These are phyloP conservation scores for Leptomonas pyrrhocoris DNA, from an alignment of 208 protist species.

Conservation along the genomic window DNA sequence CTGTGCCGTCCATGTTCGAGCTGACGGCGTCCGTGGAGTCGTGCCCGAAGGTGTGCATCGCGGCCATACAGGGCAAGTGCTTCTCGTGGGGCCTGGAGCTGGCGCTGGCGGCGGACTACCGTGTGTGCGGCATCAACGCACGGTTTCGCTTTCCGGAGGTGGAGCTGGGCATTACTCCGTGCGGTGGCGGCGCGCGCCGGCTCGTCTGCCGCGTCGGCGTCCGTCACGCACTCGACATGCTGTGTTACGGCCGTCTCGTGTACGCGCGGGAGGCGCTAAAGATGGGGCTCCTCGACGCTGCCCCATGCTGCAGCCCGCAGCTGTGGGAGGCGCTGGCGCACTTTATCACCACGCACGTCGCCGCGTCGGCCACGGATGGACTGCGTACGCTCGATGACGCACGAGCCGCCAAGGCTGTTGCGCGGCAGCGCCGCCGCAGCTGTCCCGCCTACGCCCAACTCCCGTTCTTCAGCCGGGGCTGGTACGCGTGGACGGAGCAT, in stretches of 20 bases:
- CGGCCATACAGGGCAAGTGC: slow-evolving; percentile 68
- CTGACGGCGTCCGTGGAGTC: slow-evolving; percentile 53
- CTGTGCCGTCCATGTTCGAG: slow-evolving; percentile 55
- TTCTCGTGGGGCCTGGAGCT: slow-evolving; percentile 83
- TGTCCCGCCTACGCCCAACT: slow-evolving; percentile 6
- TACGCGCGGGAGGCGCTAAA: slow-evolving; percentile 47
- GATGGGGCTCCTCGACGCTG: slow-evolving; percentile 65
- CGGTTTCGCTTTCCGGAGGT: slow-evolving; percentile 72
- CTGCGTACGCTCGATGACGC: slow-evolving; percentile 1
- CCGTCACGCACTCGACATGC: slow-evolving; percentile 42
- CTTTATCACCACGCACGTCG: slow-evolving; percentile 10
- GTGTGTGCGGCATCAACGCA: slow-evolving; percentile 49
- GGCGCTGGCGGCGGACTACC: slow-evolving; percentile 66
- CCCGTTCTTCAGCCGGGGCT: slow-evolving; percentile 34
- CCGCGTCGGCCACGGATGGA: slow-evolving; percentile 2
- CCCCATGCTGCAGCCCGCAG: slow-evolving; percentile 20
- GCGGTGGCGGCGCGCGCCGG: slow-evolving; percentile 79
- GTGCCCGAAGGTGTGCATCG: slow-evolving; percentile 72
- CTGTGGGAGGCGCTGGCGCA: slow-evolving; percentile 17
- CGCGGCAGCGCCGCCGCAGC: slow-evolving; percentile 21
- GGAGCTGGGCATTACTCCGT: slow-evolving; percentile 73
- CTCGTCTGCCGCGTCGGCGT: slow-evolving; percentile 72
- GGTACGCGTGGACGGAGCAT: slow-evolving; percentile 50
- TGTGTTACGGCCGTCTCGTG: slow-evolving; percentile 42
- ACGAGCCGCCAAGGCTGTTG: slow-evolving; percentile 9